phyloP scores from a whole-genome alignment of 108 stramenopile genomes.

The Cyclotella cryptica region DNA sequence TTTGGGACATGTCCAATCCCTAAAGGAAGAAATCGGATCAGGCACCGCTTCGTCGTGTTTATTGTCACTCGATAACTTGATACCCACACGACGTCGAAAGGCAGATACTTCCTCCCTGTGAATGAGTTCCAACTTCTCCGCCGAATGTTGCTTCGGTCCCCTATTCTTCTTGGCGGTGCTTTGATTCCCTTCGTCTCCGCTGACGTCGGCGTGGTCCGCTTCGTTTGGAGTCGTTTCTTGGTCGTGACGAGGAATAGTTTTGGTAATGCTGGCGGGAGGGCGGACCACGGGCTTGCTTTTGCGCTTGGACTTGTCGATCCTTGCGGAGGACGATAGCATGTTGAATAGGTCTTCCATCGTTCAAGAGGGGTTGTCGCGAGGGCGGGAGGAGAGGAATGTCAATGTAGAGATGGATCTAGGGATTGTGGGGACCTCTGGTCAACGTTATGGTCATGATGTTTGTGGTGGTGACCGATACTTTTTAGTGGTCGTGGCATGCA shows the following conservation, averaged over 20 bases:
- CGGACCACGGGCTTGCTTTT: constrained; percentile 52
- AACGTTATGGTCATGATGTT: too few species aligned
- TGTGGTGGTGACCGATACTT: too few species aligned
- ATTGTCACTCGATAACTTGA: constrained; percentile 68
- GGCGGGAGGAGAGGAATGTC: too few species aligned
- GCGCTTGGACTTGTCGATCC: constrained; percentile 81
- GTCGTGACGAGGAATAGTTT: background rate
- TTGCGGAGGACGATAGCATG: constrained; percentile 82
- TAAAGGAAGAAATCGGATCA: constrained; percentile 84
- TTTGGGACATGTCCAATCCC: constrained; percentile 61
- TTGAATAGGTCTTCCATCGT: constrained; percentile 90
- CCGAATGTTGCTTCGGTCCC: constrained; percentile 74
- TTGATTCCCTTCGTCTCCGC: constrained; percentile 14
- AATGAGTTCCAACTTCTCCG: constrained; percentile 63
- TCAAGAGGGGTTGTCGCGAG: background rate
- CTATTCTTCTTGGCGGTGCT: constrained; percentile 36
- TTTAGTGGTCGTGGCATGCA: too few species aligned
- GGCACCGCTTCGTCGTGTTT: constrained; percentile 70
- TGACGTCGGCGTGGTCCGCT: background rate
- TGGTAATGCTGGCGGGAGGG: constrained; percentile 5
- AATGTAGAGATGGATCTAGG: too few species aligned
- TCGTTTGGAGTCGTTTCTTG: constrained; percentile 30
- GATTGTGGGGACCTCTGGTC: too few species aligned
- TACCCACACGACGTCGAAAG: constrained; percentile 85
- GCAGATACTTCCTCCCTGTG: constrained; percentile 85